These are phyloP conservation scores for Solanum bulbocastanum DNA, from an alignment of 257 asterid genomes.

Conservation along the genomic window DNA sequence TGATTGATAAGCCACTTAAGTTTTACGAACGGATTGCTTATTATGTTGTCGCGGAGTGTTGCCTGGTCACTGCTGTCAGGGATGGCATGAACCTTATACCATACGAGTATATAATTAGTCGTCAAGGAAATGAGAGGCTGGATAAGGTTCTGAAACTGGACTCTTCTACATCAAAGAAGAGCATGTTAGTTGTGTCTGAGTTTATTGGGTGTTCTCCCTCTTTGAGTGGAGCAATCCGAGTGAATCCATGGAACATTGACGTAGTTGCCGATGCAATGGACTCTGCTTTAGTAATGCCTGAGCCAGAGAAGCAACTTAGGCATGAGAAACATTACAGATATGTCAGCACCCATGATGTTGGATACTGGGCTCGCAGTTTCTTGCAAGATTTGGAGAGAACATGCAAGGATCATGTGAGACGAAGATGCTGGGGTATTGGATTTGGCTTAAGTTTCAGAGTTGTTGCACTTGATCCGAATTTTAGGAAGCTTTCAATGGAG, in stretches of 20 bases:
- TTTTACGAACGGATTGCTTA: constrained; percentile 73
- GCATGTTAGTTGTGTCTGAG: constrained; percentile 85
- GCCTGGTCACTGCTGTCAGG: constrained; percentile 87
- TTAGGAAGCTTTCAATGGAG: constrained; percentile 74
- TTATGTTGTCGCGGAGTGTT: constrained; percentile 71
- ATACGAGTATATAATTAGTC: constrained; percentile 63
- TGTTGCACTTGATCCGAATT: constrained; percentile 75
- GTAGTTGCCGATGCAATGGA: constrained; percentile 86
- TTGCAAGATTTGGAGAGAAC: constrained; percentile 74
- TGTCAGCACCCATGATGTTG: constrained; percentile 83
- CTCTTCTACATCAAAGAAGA: constrained; percentile 37
- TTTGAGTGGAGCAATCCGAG: constrained; percentile 77
- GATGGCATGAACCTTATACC: constrained; percentile 96
- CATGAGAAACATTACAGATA: constrained; percentile 83
- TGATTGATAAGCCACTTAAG: constrained; percentile 62
- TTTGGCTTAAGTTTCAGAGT: constrained; percentile 81
- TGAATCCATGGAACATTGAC: constrained; percentile 84
- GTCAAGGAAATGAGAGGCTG: constrained; percentile 62
- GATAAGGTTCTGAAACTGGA: constrained; percentile 45
- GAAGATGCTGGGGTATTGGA: constrained; percentile 93
- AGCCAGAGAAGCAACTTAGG: constrained; percentile 72
- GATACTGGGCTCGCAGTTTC: constrained; percentile 89
- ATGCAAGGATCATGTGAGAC: constrained; percentile 63
- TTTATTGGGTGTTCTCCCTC: constrained; percentile 90
- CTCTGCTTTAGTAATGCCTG: constrained; percentile 61